Conservation (phyloP, 352 stramenopile species). For the Poterioochromonas sp. region DNA sequence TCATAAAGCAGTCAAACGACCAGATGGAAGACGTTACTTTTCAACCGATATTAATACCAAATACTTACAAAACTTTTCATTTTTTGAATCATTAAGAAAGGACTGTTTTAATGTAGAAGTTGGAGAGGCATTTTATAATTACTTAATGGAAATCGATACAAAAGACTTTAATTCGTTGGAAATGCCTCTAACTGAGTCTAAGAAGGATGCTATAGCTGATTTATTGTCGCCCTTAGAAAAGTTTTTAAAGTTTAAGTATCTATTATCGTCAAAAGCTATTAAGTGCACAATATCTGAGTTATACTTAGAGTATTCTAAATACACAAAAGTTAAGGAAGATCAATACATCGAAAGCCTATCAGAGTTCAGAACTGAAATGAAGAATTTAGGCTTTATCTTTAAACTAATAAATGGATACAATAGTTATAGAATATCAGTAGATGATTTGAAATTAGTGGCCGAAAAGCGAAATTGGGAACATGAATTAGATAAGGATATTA, state of each 20-base stretch:
- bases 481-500: conserved; percentile 14
- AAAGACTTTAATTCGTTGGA: conserved; percentile 26
- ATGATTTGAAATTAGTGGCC: not conserved
- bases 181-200: not conserved
- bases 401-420: conserved; percentile 19
- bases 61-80: not conserved
- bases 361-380: not conserved
- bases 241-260: conserved; percentile 26
- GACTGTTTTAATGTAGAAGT: conserved; percentile 18
- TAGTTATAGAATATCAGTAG: not conserved
- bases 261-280: not conserved
- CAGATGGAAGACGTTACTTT: conserved; percentile 17
- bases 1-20: conserved; percentile 17
- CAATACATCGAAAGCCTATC: not conserved
- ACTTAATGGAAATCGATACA: conserved; percentile 23
- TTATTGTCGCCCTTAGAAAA: not conserved
- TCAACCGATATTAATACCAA: not conserved
- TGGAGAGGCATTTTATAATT: conserved; percentile 29
- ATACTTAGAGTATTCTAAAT: conserved; percentile 2
- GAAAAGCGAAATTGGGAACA: not conserved
- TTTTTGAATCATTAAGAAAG: conserved; percentile 2
- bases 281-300: not conserved
- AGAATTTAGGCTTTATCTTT: not conserved
- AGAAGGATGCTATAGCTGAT: conserved; percentile 16
- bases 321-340: too few relatives aligned